A percentile compares a stretch with the other conserved stretches of the same genome.
These are phyloP conservation scores for Macrocybe gigantea DNA, from an alignment of 768 basidiomycete genomes.

Conservation along the genomic window DNA sequence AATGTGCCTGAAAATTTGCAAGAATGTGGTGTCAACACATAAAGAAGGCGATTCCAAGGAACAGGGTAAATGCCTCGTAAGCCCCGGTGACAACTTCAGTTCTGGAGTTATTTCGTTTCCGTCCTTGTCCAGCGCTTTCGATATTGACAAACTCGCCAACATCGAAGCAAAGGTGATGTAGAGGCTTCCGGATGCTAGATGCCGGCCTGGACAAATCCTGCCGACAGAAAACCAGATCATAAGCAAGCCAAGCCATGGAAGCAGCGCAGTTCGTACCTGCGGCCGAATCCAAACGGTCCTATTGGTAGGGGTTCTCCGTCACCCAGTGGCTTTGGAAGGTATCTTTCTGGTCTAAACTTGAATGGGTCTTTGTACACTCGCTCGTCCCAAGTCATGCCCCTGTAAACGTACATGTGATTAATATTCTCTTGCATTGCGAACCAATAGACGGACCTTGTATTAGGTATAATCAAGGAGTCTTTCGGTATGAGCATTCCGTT, in stretches of 20 bases:
- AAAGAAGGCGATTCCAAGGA: too few relatives aligned
- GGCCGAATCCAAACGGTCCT: conserved; percentile 29
- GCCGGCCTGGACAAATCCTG: conserved; percentile 19
- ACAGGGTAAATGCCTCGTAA: too few relatives aligned
- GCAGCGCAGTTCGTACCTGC: conserved; percentile 14
- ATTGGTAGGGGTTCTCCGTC: conserved; percentile 12
- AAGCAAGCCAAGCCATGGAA: background rate
- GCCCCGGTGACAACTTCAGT: background rate
- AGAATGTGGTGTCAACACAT: too few relatives aligned
- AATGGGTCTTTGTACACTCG: conserved; percentile 20
- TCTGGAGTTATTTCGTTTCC: conserved; percentile 1
- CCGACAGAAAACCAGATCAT: conserved; percentile 8
- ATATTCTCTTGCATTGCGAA: background rate
- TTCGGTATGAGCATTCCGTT: conserved; percentile 17
- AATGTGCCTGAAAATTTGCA: too few relatives aligned
- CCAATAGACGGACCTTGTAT: conserved; percentile 11
- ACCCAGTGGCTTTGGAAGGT: conserved; percentile 16
- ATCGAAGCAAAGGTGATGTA: conserved; percentile 19
- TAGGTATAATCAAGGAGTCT: conserved; percentile 12
- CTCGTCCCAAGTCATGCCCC: conserved; percentile 24
- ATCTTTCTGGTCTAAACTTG: conserved; percentile 20
- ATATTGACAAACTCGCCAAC: conserved; percentile 8
- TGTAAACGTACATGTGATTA: conserved; percentile 1
- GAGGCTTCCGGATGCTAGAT: conserved; percentile 17
- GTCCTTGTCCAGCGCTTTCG: background rate